A percentile compares a stretch with the other conserved stretches of the same genome.
Conservation (phyloP, 1,284 basidiomycete genomes). For the Clitocybe nebularis region DNA sequence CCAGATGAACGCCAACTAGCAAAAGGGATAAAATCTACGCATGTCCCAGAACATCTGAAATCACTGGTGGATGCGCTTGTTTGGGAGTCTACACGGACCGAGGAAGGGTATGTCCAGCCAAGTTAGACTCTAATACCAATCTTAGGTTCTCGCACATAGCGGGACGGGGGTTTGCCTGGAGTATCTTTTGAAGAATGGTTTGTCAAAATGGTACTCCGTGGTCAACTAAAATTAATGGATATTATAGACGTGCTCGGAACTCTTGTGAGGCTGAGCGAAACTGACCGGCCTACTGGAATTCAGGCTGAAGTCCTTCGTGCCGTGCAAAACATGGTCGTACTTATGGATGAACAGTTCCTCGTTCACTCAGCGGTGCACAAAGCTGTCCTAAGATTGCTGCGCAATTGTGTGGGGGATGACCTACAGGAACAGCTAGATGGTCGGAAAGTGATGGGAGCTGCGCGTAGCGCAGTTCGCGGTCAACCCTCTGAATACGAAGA, state of each 20-base stretch:
- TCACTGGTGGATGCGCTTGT: conserved; percentile 88
- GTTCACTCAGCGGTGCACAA: conserved; percentile 89
- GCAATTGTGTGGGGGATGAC: conserved; percentile 89
- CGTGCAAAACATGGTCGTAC: conserved; percentile 84
- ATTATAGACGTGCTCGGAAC: conserved; percentile 71
- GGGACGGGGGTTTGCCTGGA: conserved; percentile 86
- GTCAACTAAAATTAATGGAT: conserved; percentile 1
- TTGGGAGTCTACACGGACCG: conserved; percentile 76
- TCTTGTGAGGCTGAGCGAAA: conserved; percentile 82
- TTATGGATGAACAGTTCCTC: conserved; percentile 88
- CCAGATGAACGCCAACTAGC: conserved; percentile 82
- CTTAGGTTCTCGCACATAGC: conserved; percentile 34
- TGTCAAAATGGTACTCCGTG: conserved; percentile 14
- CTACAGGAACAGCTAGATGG: conserved; percentile 81
- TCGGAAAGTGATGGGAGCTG: conserved; percentile 76
- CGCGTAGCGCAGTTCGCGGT: conserved; percentile 60
- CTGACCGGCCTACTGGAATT: conserved; percentile 80
- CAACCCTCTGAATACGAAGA: conserved; percentile 83
- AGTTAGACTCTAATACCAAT: conserved; percentile 7
- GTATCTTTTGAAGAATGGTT: conserved; percentile 86
- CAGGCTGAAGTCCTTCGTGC: conserved; percentile 82
- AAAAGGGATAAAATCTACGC: conserved; percentile 78
- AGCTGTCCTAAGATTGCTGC: conserved; percentile 82
- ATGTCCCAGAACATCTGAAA: conserved; percentile 74
- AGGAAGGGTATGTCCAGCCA: conserved; percentile 71